Base-by-base conservation (phyloP, 495 filamentous ascomycete genomes). In the Barbatosphaeria neglecta region DNA sequence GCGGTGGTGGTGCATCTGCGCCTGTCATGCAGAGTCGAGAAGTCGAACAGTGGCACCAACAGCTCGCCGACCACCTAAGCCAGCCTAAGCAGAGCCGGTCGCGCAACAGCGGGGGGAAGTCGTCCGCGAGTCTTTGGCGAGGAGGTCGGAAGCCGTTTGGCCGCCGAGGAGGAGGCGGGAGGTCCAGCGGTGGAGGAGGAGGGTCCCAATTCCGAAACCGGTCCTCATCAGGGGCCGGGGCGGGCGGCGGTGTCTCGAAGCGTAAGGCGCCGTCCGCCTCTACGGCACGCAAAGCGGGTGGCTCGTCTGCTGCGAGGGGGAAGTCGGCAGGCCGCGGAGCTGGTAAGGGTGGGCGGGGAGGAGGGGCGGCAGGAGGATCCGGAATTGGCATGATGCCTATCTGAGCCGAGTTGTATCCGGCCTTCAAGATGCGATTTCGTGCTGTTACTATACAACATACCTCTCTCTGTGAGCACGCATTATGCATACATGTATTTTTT, bases 381-480 rank as follows among this genome's bases (percentile, higher is more conserved):
- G 59, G 64, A 16, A 66, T 72, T 28, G 53, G 52, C 18, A 59
- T 60, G 46, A 72, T 72, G 68, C 67, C 67, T 0, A 58, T 56
- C 42, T 70, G 45, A 64, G n/a, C n/a, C n/a, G n/a, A n/a, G n/a
- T n/a, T n/a, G n/a, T n/a, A n/a, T n/a, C n/a, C n/a, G n/a, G n/a
- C n/a, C n/a, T n/a, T n/a, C n/a, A n/a, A n/a, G n/a, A n/a, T n/a
- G n/a, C n/a, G n/a, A n/a, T n/a, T n/a, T n/a, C n/a, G n/a, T n/a
- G n/a, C n/a, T n/a, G n/a, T n/a, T n/a, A n/a, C n/a, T n/a, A n/a
- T n/a, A n/a, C n/a, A n/a, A n/a, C n/a, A n/a, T n/a, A n/a, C n/a
- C n/a, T n/a, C n/a, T n/a, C n/a, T n/a, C n/a, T n/a, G n/a, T n/a
- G n/a, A n/a, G n/a, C n/a, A n/a, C n/a, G n/a, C n/a, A n/a, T n/a